Evolutionary conservation across 2,329 filamentous ascomycete species (phyloP).

Genomic region (Phyllosticta paracitricarpa): DNA sequence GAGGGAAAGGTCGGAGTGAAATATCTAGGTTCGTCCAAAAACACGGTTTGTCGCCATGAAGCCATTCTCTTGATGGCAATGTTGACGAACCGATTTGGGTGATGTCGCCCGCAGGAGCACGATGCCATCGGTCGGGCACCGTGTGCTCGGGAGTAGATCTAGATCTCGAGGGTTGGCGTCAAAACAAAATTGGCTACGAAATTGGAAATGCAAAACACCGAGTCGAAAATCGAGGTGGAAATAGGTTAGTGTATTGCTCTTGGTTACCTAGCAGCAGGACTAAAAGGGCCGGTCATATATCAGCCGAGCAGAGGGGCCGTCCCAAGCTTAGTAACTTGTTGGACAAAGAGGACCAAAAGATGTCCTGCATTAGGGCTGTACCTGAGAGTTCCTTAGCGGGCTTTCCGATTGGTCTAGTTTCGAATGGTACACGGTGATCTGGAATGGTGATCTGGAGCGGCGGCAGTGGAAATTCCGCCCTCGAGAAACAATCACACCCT

Average conservation of each 20-base stretch:
- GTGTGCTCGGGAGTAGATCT: neutral
- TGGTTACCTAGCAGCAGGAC: neutral
- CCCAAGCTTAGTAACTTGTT: neutral
- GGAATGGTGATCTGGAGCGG: neutral
- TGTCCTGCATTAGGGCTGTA: neutral
- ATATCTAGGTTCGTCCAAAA: neutral
- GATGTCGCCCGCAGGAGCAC: neutral
- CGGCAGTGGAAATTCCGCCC: neutral
- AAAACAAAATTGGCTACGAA: neutral
- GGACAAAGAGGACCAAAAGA: neutral
- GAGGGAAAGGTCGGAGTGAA: neutral
- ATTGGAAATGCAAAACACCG: neutral
- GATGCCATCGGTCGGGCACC: neutral
- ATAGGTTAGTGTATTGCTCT: neutral
- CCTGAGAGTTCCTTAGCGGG: neutral
- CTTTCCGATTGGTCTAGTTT: neutral
- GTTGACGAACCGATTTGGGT: neutral
- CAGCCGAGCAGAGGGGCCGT: neutral
- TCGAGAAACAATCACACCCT: neutral
- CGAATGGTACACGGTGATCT: neutral
- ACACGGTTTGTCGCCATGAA: neutral
- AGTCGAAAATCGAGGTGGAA: neutral
- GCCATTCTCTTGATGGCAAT: neutral
- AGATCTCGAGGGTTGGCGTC: neutral
- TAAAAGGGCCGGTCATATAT: neutral